Evolutionary conservation across 2,329 filamentous ascomycete genomes (phyloP).

Genomic region (Sporothrix variecibatus): DNA sequence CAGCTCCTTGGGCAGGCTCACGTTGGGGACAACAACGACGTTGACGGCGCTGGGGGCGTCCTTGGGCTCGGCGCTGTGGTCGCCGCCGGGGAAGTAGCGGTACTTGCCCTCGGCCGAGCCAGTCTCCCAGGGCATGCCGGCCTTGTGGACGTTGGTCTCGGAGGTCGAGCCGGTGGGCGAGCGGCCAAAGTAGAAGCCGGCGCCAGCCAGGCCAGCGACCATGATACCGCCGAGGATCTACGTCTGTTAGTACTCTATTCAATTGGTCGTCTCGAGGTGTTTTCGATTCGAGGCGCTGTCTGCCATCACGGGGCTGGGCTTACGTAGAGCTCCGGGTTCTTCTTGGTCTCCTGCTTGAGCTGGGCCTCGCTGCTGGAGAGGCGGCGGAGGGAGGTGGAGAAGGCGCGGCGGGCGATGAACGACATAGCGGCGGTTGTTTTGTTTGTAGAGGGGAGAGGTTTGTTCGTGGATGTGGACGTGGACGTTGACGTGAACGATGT

Average conservation of each 20-base stretch:
- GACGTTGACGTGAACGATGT: background rate
- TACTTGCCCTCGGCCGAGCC: constrained; percentile 65
- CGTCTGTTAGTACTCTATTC: background rate
- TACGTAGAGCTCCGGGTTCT: constrained; percentile 52
- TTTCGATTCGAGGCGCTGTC: no score
- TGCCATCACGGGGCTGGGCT: constrained; percentile 32
- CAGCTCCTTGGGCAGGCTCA: constrained; percentile 86
- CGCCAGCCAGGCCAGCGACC: constrained; percentile 82
- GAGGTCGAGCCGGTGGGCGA: constrained; percentile 84
- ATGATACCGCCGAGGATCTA: constrained; percentile 92
- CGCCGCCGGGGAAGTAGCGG: constrained; percentile 83
- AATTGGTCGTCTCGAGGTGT: constrained; percentile 30
- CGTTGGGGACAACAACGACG: constrained; percentile 89
- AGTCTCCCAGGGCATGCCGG: constrained; percentile 90
- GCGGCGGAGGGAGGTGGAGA: constrained; percentile 49
- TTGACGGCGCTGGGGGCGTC: constrained; percentile 95
- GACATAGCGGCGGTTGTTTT: constrained; percentile 50
- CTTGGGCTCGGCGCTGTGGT: constrained; percentile 71
- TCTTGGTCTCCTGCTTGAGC: constrained; percentile 61
- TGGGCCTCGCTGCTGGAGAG: constrained; percentile 38
- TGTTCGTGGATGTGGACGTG: background rate
- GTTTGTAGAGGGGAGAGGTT: constrained; percentile 24
- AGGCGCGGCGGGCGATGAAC: constrained; percentile 57
- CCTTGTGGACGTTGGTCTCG: constrained; percentile 71
- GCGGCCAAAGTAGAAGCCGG: constrained; percentile 85